A percentile compares a stretch with the other conserved stretches of the same genome.
These are phyloP conservation scores for Aureobasidium sp. DNA, from an alignment of 2,329 filamentous ascomycete species.

Conservation along the genomic window DNA sequence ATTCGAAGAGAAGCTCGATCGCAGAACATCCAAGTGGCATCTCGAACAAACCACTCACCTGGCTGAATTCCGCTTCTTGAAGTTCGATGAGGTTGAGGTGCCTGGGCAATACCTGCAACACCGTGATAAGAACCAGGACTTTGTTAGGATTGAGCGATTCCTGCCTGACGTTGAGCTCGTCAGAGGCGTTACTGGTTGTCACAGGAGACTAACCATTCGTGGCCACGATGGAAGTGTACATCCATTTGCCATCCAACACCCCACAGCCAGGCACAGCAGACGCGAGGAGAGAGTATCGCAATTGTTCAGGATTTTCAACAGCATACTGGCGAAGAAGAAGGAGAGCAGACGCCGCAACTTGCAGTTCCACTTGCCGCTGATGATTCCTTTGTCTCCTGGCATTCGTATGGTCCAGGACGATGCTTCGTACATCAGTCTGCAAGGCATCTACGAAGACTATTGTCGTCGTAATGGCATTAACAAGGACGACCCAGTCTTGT, in stretches of 20 bases:
- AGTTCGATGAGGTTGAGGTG: conserved; percentile 97
- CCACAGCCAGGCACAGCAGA: conserved; percentile 82
- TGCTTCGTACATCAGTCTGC: conserved; percentile 84
- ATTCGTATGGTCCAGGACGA: conserved; percentile 96
- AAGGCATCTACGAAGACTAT: conserved; percentile 93
- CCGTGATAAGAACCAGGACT: conserved; percentile 98
- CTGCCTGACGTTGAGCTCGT: conserved; percentile 90
- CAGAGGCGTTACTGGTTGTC: conserved; percentile 81
- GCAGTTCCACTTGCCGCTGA: conserved; percentile 91
- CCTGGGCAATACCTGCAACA: conserved; percentile 95
- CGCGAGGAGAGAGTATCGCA: conserved; percentile 93
- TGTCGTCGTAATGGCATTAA: conserved; percentile 79
- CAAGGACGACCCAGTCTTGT: conserved; percentile 92
- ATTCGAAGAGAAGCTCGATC: conserved; percentile 95
- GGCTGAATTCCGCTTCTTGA: conserved; percentile 94
- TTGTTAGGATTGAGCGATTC: conserved; percentile 95
- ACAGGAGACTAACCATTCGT: conserved; percentile 88
- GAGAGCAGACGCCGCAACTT: conserved; percentile 89
- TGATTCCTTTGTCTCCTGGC: conserved; percentile 90
- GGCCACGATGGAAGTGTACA: conserved; percentile 97
- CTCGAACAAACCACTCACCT: conserved; percentile 84
- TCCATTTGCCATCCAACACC: conserved; percentile 92
- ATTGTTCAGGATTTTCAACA: conserved; percentile 95
- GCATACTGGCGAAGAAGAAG: conserved; percentile 83
- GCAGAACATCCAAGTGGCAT: conserved; percentile 63